phyloP scores from a whole-genome alignment of 1,284 basidiomycete genomes.

The Sporisorium exsertum region DNA sequence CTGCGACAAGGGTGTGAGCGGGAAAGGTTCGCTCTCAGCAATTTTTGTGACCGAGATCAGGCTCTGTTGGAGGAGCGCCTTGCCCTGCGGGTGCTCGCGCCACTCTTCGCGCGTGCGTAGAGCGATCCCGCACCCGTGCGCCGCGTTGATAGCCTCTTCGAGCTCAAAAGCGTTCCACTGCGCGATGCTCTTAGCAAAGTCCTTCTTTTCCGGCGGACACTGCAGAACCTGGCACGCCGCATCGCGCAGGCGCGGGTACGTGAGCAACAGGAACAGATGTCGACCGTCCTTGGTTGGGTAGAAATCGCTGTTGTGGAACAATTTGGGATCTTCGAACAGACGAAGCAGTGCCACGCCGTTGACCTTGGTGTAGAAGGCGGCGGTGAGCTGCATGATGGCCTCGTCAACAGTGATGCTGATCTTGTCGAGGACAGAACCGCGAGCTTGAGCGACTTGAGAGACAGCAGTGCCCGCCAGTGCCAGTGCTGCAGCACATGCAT shows the following conservation, averaged over 20 bases:
- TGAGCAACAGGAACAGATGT: neutral
- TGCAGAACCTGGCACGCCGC: conserved; percentile 7
- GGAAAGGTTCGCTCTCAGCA: conserved; percentile 2
- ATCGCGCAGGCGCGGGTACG: conserved; percentile 6
- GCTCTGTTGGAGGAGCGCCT: neutral
- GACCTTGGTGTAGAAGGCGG: conserved; percentile 10
- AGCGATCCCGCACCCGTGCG: conserved; percentile 5
- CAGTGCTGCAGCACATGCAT: conserved; percentile 2
- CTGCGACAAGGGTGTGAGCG: neutral
- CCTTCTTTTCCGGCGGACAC: conserved; percentile 7
- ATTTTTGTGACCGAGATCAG: conserved; percentile 8
- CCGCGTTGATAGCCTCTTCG: conserved; percentile 4
- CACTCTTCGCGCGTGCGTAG: conserved; percentile 6
- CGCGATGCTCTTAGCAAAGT: conserved; percentile 4
- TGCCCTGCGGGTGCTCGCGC: conserved; percentile 9
- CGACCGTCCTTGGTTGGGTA: conserved; percentile 1
- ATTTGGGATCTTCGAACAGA: conserved; percentile 6
- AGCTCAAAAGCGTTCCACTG: conserved; percentile 11
- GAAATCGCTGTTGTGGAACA: conserved; percentile 10
- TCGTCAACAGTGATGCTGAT: conserved; percentile 4
- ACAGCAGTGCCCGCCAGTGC: neutral
- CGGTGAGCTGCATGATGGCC: conserved; percentile 11
- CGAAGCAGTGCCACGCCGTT: conserved; percentile 4
- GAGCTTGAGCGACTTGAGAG: neutral
- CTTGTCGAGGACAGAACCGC: neutral